Base-by-base conservation (phyloP, 352 stramenopile genomes). In the Phytophthora europaea region DNA sequence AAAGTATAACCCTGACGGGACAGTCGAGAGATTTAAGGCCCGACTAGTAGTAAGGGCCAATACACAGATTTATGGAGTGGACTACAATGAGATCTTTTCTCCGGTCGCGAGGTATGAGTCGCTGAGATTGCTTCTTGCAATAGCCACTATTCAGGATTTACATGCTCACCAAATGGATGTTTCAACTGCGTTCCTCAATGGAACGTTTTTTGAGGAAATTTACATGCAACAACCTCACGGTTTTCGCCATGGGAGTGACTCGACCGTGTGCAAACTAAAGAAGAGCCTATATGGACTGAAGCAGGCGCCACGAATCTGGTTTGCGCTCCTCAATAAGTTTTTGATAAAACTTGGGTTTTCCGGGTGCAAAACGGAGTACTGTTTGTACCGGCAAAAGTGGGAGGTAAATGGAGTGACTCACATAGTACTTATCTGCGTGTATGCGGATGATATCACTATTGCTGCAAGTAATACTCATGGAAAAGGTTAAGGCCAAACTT, bases 401-500 rank as follows among this genome's bases (percentile, higher is more conserved):
- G 45, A 45, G 38, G 38, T 45, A 45, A 45, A 45, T n/a, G 38
- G 13, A 45, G 38, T n/a, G 38, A n/a, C 38, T 13, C 38, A n/a
- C 13, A 8, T n/a, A 45, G 38, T 45, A 45, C 38, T 45, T 7
- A 45, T n/a, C 38, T n/a, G 38, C 18, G 38, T 45, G 38, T 45
- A 45, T 16, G 38, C n/a, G 38, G 36, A 45, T n/a, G 13, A n/a
- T 6, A 45, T 45, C 18, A n/a, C 36, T n/a, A 45, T 66, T 26
- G 20, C 47, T 2, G 18, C 45, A 13, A 66, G 31, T 36, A 66
- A 36, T 36, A 47, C 22, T 66, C 13, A 36, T 66, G 45, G n/a
- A 50, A 38, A 66, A 66, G 28, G n/a, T 66, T 34, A 50, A 66
- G n/a, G 15, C 15, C 26, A 51, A 65, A 45, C 38, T 65, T 16